These are phyloP conservation scores for Aspergillus olivimuriae DNA, from an alignment of 495 filamentous ascomycete species.

Conservation along the genomic window DNA sequence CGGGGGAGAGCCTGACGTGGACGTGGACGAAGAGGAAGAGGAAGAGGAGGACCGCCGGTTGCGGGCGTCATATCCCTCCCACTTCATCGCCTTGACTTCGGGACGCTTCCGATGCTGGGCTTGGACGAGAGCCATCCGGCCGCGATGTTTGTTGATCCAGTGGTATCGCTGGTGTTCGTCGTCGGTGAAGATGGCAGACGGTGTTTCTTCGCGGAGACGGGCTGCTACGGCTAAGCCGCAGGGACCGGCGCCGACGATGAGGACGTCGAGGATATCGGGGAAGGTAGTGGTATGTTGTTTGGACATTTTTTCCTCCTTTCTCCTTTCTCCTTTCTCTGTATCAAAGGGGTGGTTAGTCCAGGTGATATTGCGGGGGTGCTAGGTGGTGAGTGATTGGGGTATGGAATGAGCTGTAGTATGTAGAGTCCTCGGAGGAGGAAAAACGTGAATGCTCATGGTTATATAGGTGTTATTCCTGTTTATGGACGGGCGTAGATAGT, in stretches of 20 bases:
- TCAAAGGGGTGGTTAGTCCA: too few relatives aligned
- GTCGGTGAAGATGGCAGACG: conserved; percentile 60
- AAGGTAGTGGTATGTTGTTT: not conserved
- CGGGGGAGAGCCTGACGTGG: conserved; percentile 25
- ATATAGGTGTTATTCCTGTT: not conserved
- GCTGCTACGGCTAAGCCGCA: conserved; percentile 57
- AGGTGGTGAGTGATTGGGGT: not conserved
- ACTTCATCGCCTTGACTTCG: conserved; percentile 26
- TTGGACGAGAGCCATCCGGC: conserved; percentile 37
- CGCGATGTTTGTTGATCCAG: conserved; percentile 53
- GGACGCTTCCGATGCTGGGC: conserved; percentile 22
- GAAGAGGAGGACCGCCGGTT: conserved; percentile 17
- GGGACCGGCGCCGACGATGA: conserved; percentile 59
- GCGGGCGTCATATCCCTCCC: conserved; percentile 12
- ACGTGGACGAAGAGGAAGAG: conserved; percentile 24
- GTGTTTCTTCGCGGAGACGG: conserved; percentile 52
- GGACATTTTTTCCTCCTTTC: not conserved
- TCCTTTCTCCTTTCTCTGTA: too few relatives aligned
- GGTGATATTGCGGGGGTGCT: too few relatives aligned
- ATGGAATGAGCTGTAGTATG: not conserved
- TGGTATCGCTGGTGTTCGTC: conserved; percentile 60
- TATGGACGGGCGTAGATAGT: not conserved
- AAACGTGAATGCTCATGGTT: not conserved
- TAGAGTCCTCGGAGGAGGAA: not conserved
- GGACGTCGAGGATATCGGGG: conserved; percentile 44